Evolutionary conservation across 1,284 basidiomycete genomes (phyloP).

Genomic region (Cryptococcus jaspeensis): DNA sequence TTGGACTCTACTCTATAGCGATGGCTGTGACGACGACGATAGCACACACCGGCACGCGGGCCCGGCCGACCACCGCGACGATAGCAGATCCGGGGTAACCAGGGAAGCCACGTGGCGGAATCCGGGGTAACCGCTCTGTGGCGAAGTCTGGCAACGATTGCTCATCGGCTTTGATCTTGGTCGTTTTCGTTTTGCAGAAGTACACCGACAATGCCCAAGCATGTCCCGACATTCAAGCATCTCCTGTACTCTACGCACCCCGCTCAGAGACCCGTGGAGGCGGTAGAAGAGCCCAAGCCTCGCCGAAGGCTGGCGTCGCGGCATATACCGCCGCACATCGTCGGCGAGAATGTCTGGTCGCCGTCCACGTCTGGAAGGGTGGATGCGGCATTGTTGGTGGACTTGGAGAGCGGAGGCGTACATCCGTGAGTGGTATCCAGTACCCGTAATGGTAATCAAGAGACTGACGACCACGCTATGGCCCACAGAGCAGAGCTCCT

Average conservation of each 20-base stretch:
- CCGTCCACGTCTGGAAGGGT: slow-evolving; percentile 9
- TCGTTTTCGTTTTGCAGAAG: no score
- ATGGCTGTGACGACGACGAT: no score
- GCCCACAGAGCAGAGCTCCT: slow-evolving; percentile 38
- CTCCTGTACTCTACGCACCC: slow-evolving; percentile 23
- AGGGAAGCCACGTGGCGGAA: no score
- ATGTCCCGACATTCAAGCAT: slow-evolving; percentile 44
- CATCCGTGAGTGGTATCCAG: slow-evolving; percentile 32
- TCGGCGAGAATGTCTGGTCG: slow-evolving; percentile 14
- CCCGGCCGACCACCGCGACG: no score
- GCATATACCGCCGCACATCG: slow-evolving; percentile 18
- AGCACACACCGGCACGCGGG: no score
- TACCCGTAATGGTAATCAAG: neutral
- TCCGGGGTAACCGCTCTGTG: no score
- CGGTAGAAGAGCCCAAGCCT: slow-evolving; percentile 17
- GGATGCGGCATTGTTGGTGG: slow-evolving; percentile 1
- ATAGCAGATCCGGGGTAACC: no score
- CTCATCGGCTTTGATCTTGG: no score
- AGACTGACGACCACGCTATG: neutral
- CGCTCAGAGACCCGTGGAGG: neutral
- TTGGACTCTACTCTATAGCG: no score
- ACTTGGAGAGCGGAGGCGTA: slow-evolving; percentile 19
- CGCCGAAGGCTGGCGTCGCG: neutral
- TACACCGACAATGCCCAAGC: slow-evolving; percentile 37
- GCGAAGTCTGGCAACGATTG: no score